Evolutionary conservation across 2,329 filamentous ascomycete genomes (phyloP).

Genomic region (Fusarium irregulare): DNA sequence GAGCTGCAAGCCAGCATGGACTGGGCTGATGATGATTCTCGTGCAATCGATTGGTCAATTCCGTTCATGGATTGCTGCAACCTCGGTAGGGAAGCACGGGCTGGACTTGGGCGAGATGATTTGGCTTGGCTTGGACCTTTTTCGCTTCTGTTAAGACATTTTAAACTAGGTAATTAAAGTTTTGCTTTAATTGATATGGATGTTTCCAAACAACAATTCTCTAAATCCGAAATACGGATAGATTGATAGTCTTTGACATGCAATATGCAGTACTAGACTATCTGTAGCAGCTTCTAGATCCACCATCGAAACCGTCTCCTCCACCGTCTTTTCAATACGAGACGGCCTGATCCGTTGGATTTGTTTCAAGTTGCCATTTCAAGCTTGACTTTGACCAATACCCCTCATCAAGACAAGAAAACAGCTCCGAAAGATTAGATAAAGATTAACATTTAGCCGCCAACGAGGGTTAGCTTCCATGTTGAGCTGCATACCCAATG

Average conservation of each 20-base stretch:
- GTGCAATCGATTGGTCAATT: slow-evolving; percentile 36
- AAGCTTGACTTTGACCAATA: no score
- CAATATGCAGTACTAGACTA: background rate
- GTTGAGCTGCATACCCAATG: no score
- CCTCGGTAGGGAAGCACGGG: slow-evolving; percentile 30
- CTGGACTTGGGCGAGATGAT: slow-evolving; percentile 11
- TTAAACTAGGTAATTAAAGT: background rate
- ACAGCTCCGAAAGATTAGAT: no score
- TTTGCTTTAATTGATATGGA: background rate
- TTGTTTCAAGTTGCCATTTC: slow-evolving; percentile 10
- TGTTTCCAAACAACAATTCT: background rate
- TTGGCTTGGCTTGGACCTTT: slow-evolving; percentile 25
- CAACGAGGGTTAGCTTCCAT: no score
- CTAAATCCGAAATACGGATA: background rate
- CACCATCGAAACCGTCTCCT: slow-evolving; percentile 23
- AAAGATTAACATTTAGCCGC: no score
- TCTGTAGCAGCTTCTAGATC: slow-evolving; percentile 16
- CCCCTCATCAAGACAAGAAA: no score
- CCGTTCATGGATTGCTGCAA: slow-evolving; percentile 20
- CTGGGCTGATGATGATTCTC: slow-evolving; percentile 34
- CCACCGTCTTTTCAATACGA: slow-evolving; percentile 38
- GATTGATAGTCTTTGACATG: background rate
- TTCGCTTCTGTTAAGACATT: slow-evolving; percentile 13
- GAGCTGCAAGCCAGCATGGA: slow-evolving; percentile 13
- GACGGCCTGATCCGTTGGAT: slow-evolving; percentile 5